phyloP scores from a whole-genome alignment of 208 protist species.

The Borovskyia barvae region DNA sequence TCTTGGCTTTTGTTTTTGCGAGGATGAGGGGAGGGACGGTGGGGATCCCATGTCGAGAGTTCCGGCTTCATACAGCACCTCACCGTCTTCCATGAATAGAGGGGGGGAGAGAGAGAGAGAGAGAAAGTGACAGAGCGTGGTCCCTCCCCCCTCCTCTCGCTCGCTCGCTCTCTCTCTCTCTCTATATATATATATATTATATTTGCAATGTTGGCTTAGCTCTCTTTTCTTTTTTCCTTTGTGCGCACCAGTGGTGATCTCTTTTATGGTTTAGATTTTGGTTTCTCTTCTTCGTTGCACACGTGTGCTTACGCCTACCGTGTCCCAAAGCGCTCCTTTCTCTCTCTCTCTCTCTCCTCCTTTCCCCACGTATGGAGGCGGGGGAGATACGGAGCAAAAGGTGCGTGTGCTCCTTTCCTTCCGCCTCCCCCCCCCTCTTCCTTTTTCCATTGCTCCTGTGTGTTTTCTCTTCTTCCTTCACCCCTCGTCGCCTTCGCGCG shows the following conservation, averaged over 20 bases:
- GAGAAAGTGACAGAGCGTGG: not conserved
- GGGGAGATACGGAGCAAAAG: too few relatives aligned
- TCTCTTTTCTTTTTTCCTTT: conserved; percentile 12
- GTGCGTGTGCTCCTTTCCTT: too few relatives aligned
- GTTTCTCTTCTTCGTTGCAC: not conserved
- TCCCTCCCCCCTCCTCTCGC: not conserved
- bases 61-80: too few relatives aligned
- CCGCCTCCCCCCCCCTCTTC: not conserved
- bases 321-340: not conserved
- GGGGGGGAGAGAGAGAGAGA: too few relatives aligned
- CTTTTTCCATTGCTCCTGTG: not conserved
- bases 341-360: not conserved
- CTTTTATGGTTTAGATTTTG: not conserved
- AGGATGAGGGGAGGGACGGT: not conserved
- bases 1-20: not conserved
- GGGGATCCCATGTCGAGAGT: too few relatives aligned
- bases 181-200: not conserved
- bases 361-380: too few relatives aligned
- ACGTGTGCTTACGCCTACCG: not conserved
- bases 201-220: not conserved
- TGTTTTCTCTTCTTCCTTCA: not conserved
- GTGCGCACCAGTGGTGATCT: too few relatives aligned
- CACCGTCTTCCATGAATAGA: too few relatives aligned
- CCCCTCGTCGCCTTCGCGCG: not conserved
- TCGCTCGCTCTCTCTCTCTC: not conserved